Percentiles rank a stretch among this genome's conserved stretches.
These are phyloP conservation scores for Candida xyloterini DNA, from an alignment of 805 yeast species.

Conservation along the genomic window DNA sequence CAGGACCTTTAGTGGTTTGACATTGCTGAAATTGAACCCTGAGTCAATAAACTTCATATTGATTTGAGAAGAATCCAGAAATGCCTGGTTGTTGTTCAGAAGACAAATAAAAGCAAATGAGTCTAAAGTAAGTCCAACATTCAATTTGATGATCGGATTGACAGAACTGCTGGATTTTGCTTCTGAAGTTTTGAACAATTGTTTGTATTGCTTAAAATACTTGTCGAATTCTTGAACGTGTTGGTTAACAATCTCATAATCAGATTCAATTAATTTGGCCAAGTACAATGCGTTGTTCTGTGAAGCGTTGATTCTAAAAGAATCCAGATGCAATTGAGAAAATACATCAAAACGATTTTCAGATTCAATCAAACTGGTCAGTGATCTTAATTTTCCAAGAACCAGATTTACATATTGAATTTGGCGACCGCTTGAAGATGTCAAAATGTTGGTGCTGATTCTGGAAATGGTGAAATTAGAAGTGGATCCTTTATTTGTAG, in stretches of 20 bases:
- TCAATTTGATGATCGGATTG: slow-evolving; percentile 1
- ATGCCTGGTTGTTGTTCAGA: slow-evolving; percentile 15
- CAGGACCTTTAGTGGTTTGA: slow-evolving; percentile 38
- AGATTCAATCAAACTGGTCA: slow-evolving; percentile 2
- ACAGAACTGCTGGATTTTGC: not conserved
- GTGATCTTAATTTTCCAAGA: slow-evolving; percentile 7
- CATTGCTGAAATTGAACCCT: slow-evolving; percentile 12
- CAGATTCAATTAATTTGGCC: slow-evolving; percentile 13
- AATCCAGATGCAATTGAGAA: slow-evolving; percentile 15
- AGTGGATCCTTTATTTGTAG: slow-evolving; percentile 11
- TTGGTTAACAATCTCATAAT: not conserved
- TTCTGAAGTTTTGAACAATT: not conserved
- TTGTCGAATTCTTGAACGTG: not conserved
- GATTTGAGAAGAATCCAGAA: slow-evolving; percentile 14
- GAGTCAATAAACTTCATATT: slow-evolving; percentile 13
- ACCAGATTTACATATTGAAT: slow-evolving; percentile 12
- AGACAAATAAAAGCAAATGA: slow-evolving; percentile 13
- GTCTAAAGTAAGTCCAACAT: slow-evolving; percentile 5
- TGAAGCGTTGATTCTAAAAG: slow-evolving; percentile 14
- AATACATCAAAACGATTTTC: slow-evolving; percentile 3
- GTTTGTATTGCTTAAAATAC: not conserved
- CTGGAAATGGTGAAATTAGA: slow-evolving; percentile 11
- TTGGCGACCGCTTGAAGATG: slow-evolving; percentile 5
- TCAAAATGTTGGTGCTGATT: slow-evolving; percentile 7
- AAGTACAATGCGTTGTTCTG: slow-evolving; percentile 12